phyloP scores from a whole-genome alignment of 345 rosid genomes.

The Draba incana region DNA sequence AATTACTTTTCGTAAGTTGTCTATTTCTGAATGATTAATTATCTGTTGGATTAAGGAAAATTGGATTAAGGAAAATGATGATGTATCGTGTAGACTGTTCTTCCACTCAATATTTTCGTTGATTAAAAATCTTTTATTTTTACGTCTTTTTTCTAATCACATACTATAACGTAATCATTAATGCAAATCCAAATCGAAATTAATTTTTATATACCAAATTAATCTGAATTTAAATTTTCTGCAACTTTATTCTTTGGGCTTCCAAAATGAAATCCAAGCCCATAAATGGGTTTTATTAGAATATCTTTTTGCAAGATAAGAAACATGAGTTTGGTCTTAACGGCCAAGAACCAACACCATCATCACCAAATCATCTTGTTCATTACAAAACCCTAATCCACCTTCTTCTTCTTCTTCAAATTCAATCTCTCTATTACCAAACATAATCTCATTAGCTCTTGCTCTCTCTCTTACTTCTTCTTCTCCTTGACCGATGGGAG shows the following conservation, averaged over 20 bases:
- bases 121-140: too few species aligned
- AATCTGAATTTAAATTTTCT: too few species aligned
- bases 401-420: constrained; percentile 23
- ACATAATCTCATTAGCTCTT: constrained; percentile 63
- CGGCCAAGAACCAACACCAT: constrained; percentile 27
- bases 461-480: constrained; percentile 54
- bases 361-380: constrained; percentile 29
- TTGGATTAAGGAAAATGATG: constrained; percentile 4
- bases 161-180: too few species aligned
- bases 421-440: constrained; percentile 33
- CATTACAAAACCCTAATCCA: constrained; percentile 15
- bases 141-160: too few species aligned
- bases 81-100: background rate
- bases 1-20: constrained; percentile 15
- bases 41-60: background rate
- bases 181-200: too few species aligned
- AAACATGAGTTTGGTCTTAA: constrained; percentile 37
- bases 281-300: background rate
- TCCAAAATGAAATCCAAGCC: too few species aligned
- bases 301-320: background rate
- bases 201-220: too few species aligned
- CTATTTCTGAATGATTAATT: constrained; percentile 13
- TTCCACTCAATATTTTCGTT: too few species aligned
- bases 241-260: too few species aligned
- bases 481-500: too few species aligned